Evolutionary conservation across 495 filamentous ascomycete genomes (phyloP), one percentile per base, ranked within the genome.

Genomic region (Podospora anserina): DNA sequence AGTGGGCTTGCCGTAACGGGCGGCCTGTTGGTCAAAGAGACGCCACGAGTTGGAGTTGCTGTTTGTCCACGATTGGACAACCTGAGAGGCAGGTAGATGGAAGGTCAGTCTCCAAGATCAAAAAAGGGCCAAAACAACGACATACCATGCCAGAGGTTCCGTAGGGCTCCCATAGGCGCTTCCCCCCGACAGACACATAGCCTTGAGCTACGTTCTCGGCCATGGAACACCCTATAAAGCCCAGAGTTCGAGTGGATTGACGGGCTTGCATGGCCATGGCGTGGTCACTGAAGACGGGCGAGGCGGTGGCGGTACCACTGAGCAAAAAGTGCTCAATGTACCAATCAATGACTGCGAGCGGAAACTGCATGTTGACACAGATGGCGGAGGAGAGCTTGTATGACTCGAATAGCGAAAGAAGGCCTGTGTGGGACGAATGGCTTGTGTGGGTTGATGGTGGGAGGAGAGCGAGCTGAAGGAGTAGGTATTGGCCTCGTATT

Each of bases 171-270:
- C 70, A 74, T 72, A 76, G 74, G 65, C 65, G 68, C 55, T 66
- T 67, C 53, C 69, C 72, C n/a, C 66, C 67, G 65, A 20, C 59
- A 57, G 73, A 67, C 49, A 73, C 69, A 67, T 75, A 73, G 67
- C 73, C 73, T 55, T 75, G 75, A 28, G 75, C 74, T 7, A 75
- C 74, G 62, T 77, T 75, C 68, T 77, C 75, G 34, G 70, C 68
- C 76, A 77, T 77, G 66, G 76, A 77, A 68, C 76, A 77, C 60
- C 76, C 74, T 59, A 77, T 74, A 68, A 77, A 77, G 56, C 74
- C 74, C 70, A 77, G 74, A 0, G 72, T 68, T 16, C 39, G 39
- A 49, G 39, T 13, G 9, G 39, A 49, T 11, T 49, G 39, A 3
- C 39, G 39, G 5, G 2, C 15, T 49, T 49, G 39, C 5, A 49